These are phyloP conservation scores for Sclerotinia borealis DNA, from an alignment of 2,329 filamentous ascomycete species.

Conservation along the genomic window DNA sequence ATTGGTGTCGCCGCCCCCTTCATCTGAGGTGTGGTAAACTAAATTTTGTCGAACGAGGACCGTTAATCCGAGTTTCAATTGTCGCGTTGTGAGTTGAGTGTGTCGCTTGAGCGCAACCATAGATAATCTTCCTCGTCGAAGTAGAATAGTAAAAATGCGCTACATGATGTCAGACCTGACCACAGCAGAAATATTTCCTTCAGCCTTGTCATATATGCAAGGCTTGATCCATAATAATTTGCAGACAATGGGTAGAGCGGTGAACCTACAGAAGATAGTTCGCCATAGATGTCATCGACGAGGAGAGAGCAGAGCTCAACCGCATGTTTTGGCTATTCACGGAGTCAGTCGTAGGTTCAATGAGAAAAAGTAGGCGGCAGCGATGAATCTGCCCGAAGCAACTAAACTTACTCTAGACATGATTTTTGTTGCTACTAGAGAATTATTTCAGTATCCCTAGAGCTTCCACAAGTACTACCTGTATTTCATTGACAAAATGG, in stretches of 20 bases:
- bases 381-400: conserved; percentile 16
- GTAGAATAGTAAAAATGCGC: conserved; percentile 78
- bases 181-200: conserved; percentile 3
- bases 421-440: conserved; percentile 59
- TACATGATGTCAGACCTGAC: conserved; percentile 37
- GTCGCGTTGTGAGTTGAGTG: conserved; percentile 65
- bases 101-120: conserved; percentile 63
- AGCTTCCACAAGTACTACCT: conserved; percentile 67
- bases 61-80: conserved; percentile 74
- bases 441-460: conserved; percentile 72
- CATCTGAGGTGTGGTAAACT: conserved; percentile 57
- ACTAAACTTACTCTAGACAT: conserved; percentile 47
- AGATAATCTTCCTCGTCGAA: conserved; percentile 71
- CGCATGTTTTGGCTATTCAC: conserved; percentile 58
- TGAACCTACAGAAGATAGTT: conserved; percentile 76
- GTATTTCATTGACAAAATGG: conserved; percentile 30
- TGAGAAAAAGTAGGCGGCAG: conserved; percentile 23
- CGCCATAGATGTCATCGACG: conserved; percentile 83
- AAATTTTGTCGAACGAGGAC: conserved; percentile 87
- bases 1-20: conserved; percentile 51
- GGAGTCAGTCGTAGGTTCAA: conserved; percentile 1
- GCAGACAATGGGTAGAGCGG: not conserved
- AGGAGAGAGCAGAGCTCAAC: conserved; percentile 87
- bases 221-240: not conserved
- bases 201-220: conserved; percentile 13